Percentiles rank a stretch among this genome's conserved stretches.
Evolutionary conservation across 257 asterid genomes (phyloP).

Genomic region (Thymus mandschuricus): DNA sequence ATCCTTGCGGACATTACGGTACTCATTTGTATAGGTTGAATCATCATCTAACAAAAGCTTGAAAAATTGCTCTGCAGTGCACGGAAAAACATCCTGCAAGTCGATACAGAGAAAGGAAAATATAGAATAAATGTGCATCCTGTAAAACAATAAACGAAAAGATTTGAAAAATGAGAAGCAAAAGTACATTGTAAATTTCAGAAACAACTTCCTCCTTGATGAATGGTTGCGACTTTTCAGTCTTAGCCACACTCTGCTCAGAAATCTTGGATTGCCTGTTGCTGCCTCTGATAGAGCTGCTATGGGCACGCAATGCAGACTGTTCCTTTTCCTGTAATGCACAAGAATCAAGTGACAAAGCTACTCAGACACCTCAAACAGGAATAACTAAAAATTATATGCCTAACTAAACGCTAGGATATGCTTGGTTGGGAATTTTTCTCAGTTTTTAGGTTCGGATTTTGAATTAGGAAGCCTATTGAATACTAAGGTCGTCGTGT

Average conservation of each 20-base stretch:
- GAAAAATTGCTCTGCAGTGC: slow-evolving; percentile 79
- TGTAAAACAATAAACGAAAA: slow-evolving; percentile 8
- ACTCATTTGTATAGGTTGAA: slow-evolving; percentile 75
- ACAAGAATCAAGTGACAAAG: slow-evolving; percentile 21
- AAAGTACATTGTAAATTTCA: slow-evolving; percentile 67
- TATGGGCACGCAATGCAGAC: slow-evolving; percentile 92
- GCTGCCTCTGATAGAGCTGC: slow-evolving; percentile 69
- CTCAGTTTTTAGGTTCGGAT: neutral
- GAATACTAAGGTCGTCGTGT: neutral
- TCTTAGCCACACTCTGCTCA: slow-evolving; percentile 49
- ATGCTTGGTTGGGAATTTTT: slow-evolving; percentile 9
- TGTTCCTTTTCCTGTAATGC: slow-evolving; percentile 77
- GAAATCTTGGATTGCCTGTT: slow-evolving; percentile 50
- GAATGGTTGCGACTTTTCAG: slow-evolving; percentile 67
- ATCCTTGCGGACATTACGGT: slow-evolving; percentile 73
- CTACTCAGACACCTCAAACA: slow-evolving; percentile 14
- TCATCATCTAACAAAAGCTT: slow-evolving; percentile 70
- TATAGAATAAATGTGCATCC: neutral
- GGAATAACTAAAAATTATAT: neutral
- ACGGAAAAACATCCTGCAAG: slow-evolving; percentile 77
- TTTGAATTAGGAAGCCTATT: slow-evolving; percentile 1
- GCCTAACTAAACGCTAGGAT: neutral
- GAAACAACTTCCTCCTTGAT: slow-evolving; percentile 81
- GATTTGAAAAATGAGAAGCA: neutral
- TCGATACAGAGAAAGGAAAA: slow-evolving; percentile 22